Conservation (phyloP, 768 basidiomycete genomes). For the Astraeus odoratus region DNA sequence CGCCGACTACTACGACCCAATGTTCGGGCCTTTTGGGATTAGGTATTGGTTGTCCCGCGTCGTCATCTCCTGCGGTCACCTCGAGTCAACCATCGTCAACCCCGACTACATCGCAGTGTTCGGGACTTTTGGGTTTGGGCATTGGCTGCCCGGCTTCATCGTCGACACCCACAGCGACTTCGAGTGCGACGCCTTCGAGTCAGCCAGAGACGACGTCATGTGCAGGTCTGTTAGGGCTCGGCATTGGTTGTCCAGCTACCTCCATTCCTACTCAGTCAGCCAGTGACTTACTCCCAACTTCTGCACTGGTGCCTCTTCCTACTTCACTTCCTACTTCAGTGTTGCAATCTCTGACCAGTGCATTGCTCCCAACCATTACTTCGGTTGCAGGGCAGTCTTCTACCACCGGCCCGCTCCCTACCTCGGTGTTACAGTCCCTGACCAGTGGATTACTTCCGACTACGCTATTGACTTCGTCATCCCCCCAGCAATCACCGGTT, state of each 20-base stretch:
- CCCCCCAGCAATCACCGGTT: constrained; percentile 1
- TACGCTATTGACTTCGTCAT: neutral
- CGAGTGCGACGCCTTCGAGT: too few relatives aligned
- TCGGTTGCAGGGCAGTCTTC: too few relatives aligned
- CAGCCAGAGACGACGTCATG: too few relatives aligned
- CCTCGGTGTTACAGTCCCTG: neutral
- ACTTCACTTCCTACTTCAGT: neutral
- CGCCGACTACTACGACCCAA: constrained; percentile 4
- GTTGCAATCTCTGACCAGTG: neutral
- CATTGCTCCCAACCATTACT: neutral
- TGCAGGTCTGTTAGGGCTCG: neutral
- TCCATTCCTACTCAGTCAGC: neutral
- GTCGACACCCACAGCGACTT: too few relatives aligned
- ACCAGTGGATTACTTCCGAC: neutral
- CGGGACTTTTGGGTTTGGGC: constrained; percentile 7
- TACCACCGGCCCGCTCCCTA: neutral
- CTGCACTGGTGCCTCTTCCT: neutral
- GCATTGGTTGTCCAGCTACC: constrained; percentile 4
- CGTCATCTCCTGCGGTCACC: too few relatives aligned
- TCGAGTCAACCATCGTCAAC: too few relatives aligned
- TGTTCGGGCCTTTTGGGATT: constrained; percentile 12
- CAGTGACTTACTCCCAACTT: neutral
- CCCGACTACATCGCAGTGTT: constrained; percentile 9
- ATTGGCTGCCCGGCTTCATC: neutral
- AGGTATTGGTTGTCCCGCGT: neutral